phyloP scores from a whole-genome alignment of 2,329 filamentous ascomycete genomes.

The Penicillium carneum region DNA sequence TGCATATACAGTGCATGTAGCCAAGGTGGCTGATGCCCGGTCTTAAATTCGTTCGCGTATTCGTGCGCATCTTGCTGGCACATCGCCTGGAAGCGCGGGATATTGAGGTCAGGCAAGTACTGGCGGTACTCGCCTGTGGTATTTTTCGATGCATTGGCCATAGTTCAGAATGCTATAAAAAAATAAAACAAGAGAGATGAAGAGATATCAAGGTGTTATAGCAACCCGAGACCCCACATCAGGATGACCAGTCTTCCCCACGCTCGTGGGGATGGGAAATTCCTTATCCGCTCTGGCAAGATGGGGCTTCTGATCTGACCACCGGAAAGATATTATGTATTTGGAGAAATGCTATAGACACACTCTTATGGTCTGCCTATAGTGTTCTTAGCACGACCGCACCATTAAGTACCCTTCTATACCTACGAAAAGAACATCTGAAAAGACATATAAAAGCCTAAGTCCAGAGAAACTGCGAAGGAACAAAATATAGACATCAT shows the following conservation, averaged over 20 bases:
- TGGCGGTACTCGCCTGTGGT: constrained; percentile 60
- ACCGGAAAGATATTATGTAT: constrained; percentile 24
- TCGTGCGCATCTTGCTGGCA: constrained; percentile 67
- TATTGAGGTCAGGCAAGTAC: constrained; percentile 68
- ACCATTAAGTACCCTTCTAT: too few species aligned
- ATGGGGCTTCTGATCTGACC: constrained; percentile 12
- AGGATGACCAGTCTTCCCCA: constrained; percentile 28
- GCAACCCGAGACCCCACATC: constrained; percentile 29
- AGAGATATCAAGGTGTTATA: constrained; percentile 26
- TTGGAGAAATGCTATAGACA: too few species aligned
- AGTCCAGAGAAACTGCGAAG: not conserved
- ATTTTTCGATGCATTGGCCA: constrained; percentile 21
- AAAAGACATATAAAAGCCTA: too few species aligned
- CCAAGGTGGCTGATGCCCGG: constrained; percentile 69
- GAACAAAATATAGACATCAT: not conserved
- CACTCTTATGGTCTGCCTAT: too few species aligned
- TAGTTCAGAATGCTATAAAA: not conserved
- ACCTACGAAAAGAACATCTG: too few species aligned
- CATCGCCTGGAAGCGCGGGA: constrained; percentile 69
- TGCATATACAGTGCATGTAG: constrained; percentile 67
- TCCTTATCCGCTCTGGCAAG: constrained; percentile 27
- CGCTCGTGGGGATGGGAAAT: constrained; percentile 35
- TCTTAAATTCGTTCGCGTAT: constrained; percentile 68
- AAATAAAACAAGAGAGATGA: not conserved
- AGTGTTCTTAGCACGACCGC: too few species aligned